Conservation (phyloP, 2,329 filamentous ascomycete genomes). For the Exophiala spinifera region DNA sequence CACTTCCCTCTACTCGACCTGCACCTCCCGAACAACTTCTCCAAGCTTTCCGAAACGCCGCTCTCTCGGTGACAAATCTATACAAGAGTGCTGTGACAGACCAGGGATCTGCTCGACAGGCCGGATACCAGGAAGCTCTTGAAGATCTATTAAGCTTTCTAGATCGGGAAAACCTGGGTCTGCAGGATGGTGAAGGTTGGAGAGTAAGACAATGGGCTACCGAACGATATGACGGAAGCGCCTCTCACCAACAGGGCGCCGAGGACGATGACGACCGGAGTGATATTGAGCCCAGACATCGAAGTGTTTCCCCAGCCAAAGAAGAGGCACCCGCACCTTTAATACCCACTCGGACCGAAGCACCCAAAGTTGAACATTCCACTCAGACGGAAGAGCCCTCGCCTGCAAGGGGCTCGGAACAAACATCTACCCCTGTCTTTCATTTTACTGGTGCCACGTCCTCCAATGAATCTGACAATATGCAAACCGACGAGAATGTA, state of each 20-base stretch:
- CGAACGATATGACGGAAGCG: constrained; percentile 44
- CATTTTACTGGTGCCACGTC: constrained; percentile 19
- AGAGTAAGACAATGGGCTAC: constrained; percentile 60
- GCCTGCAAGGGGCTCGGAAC: constrained; percentile 8
- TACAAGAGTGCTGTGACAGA: constrained; percentile 87
- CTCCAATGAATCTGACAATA: constrained; percentile 33
- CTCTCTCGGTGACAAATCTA: constrained; percentile 89
- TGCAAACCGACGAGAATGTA: constrained; percentile 40
- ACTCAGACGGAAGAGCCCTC: constrained; percentile 32
- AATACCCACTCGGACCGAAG: constrained; percentile 14
- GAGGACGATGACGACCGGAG: constrained; percentile 46
- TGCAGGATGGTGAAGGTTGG: constrained; percentile 75
- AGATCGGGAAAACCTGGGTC: constrained; percentile 74
- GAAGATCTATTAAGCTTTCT: constrained; percentile 85
- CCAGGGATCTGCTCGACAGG: constrained; percentile 68
- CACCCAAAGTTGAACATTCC: constrained; percentile 13
- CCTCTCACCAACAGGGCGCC: constrained; percentile 24
- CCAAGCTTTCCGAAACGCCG: constrained; percentile 86
- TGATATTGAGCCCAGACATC: constrained; percentile 33
- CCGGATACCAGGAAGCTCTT: constrained; percentile 91
- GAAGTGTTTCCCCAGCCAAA: constrained; percentile 18
- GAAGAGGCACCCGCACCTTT: constrained; percentile 36
- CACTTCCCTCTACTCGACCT: constrained; percentile 47
- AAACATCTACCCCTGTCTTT: constrained; percentile 19
- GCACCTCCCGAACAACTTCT: constrained; percentile 61